Conservation (phyloP, 2,329 filamentous ascomycete genomes). For the Penicillium sp. region DNA sequence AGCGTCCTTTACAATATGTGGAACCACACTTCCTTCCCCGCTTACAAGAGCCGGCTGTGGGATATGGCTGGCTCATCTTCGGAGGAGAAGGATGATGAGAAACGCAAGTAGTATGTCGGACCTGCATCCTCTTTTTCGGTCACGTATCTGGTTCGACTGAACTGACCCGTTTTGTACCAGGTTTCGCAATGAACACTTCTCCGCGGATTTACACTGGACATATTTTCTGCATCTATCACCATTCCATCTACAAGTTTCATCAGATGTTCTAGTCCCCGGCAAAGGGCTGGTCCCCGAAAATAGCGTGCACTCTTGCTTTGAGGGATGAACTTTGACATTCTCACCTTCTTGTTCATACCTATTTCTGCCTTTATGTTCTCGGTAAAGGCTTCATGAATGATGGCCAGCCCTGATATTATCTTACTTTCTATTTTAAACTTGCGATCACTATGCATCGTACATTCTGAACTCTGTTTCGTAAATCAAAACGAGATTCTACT, state of each 20-base stretch:
- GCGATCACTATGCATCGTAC: not conserved
- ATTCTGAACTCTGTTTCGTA: not conserved
- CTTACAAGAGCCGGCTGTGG: slow-evolving; percentile 47
- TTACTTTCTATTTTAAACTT: not conserved
- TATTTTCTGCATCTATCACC: not conserved
- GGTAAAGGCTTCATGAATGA: slow-evolving; percentile 12
- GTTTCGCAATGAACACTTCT: not conserved
- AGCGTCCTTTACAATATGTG: slow-evolving; percentile 51
- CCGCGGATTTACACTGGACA: not conserved
- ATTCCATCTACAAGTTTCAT: not conserved
- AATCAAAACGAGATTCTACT: not conserved
- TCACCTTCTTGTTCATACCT: not conserved
- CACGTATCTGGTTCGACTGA: no score
- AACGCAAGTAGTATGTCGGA: slow-evolving; percentile 26
- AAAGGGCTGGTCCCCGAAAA: not conserved
- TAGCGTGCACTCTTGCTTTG: not conserved
- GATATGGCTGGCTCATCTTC: slow-evolving; percentile 27
- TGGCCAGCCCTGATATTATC: not conserved
- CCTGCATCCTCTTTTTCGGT: not conserved
- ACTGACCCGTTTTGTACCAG: not conserved
- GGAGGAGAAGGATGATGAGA: slow-evolving; percentile 20
- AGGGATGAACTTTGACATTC: not conserved
- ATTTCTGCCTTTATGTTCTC: not conserved
- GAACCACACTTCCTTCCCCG: slow-evolving; percentile 48
- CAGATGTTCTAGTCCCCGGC: not conserved